Evolutionary conservation across 2,329 filamentous ascomycete genomes (phyloP).

Genomic region (Pseudocercospora musae): DNA sequence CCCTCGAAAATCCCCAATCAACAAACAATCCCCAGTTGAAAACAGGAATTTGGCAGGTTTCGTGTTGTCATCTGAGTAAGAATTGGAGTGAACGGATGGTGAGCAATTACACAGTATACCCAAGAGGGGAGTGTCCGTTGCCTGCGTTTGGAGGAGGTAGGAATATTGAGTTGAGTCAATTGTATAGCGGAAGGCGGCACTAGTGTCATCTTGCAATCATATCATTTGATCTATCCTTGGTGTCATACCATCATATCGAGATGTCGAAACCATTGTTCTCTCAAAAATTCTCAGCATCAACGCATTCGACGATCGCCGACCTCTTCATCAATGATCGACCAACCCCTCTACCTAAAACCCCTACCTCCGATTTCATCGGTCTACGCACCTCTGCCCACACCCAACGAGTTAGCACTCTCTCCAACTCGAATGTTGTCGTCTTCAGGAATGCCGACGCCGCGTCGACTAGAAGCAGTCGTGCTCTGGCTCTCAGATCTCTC

Average conservation of each 20-base stretch:
- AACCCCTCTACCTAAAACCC: not conserved
- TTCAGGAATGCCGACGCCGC: constrained; percentile 26
- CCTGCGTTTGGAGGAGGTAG: constrained; percentile 8
- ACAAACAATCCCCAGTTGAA: too few relatives aligned
- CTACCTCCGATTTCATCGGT: not conserved
- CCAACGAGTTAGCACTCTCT: constrained; percentile 35
- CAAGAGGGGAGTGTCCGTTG: constrained; percentile 19
- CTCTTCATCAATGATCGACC: not conserved
- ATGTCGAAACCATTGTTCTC: not conserved
- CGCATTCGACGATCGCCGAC: not conserved
- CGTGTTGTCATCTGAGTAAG: constrained; percentile 27
- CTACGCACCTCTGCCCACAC: not conserved
- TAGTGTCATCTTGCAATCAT: not conserved
- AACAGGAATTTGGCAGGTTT: constrained; percentile 27
- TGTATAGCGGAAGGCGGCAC: too few relatives aligned
- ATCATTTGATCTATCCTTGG: not conserved
- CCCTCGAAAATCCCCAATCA: constrained; percentile 11
- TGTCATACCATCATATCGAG: not conserved
- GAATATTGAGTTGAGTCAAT: too few relatives aligned
- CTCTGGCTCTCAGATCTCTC: constrained; percentile 39
- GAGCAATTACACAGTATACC: constrained; percentile 23
- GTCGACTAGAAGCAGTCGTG: constrained; percentile 35
- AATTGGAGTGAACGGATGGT: constrained; percentile 28
- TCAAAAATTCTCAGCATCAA: not conserved
- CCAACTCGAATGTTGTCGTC: constrained; percentile 35